phyloP scores from a whole-genome alignment of 768 basidiomycete species.

The Hygrocybe coccinea region DNA sequence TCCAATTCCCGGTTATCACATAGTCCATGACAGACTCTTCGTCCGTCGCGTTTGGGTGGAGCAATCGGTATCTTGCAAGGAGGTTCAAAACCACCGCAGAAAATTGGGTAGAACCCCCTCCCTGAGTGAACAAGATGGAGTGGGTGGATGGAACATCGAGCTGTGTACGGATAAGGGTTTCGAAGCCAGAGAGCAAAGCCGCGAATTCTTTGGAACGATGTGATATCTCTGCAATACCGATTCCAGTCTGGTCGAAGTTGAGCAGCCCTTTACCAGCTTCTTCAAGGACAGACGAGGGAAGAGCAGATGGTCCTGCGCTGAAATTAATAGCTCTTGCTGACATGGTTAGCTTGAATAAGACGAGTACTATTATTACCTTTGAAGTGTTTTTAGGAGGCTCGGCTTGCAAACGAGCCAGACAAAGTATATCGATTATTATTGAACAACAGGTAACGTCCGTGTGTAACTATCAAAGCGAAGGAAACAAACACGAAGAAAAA shows the following conservation, averaged over 20 bases:
- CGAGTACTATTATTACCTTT: too few species aligned
- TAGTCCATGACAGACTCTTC: constrained; percentile 75
- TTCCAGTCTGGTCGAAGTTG: constrained; percentile 86
- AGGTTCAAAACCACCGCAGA: constrained; percentile 89
- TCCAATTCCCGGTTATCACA: constrained; percentile 90
- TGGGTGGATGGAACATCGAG: constrained; percentile 82
- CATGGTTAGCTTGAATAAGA: too few species aligned
- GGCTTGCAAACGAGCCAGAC: constrained; percentile 17
- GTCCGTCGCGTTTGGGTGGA: constrained; percentile 53
- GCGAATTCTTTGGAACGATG: constrained; percentile 91
- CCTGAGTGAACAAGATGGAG: constrained; percentile 87
- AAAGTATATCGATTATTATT: background rate
- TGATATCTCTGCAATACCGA: constrained; percentile 93
- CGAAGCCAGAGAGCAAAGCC: constrained; percentile 57
- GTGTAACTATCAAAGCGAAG: too few species aligned
- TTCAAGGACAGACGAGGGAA: constrained; percentile 81
- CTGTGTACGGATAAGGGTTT: constrained; percentile 65
- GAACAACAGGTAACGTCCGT: too few species aligned
- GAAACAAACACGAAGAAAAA: background rate
- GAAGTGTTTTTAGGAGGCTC: too few species aligned
- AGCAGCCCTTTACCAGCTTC: constrained; percentile 82
- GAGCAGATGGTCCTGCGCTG: constrained; percentile 88
- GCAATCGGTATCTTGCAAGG: constrained; percentile 76
- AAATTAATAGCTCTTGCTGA: constrained; percentile 70
- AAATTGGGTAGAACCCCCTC: constrained; percentile 90